These are phyloP conservation scores for Erysimum cheiri DNA, from an alignment of 441 rosid species.

Conservation along the genomic window DNA sequence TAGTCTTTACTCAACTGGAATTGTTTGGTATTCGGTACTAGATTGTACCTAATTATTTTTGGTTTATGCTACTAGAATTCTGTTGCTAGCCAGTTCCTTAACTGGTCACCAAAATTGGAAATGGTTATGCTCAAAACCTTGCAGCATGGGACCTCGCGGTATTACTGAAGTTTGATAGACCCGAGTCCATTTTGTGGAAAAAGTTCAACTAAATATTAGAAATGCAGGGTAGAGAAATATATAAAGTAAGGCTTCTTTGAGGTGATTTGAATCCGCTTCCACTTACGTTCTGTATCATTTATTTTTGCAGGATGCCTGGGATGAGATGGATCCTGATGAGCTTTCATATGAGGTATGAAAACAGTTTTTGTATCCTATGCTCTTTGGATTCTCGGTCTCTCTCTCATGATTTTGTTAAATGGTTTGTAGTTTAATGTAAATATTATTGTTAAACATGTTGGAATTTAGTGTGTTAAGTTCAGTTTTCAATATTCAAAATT, in stretches of 20 bases:
- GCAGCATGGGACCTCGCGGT: constrained; percentile 1
- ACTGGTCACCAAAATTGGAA: constrained; percentile 12
- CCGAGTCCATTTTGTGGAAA: constrained; percentile 22
- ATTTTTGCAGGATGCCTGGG: constrained; percentile 79
- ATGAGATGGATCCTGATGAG: constrained; percentile 93
- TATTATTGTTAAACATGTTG: constrained; percentile 6
- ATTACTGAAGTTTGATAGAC: constrained; percentile 24
- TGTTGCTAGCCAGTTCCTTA: not conserved
- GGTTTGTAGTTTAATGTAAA: not conserved
- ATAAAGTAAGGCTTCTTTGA: constrained; percentile 15
- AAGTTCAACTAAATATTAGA: constrained; percentile 8
- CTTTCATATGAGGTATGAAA: constrained; percentile 83
- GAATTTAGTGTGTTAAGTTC: constrained; percentile 13
- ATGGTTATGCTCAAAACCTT: constrained; percentile 29
- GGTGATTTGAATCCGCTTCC: constrained; percentile 28
- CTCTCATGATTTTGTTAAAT: constrained; percentile 27
- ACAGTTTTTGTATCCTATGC: constrained; percentile 3
- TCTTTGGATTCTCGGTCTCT: constrained; percentile 6
- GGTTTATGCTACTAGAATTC: constrained; percentile 19
- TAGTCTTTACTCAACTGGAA: not conserved
- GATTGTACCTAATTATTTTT: not conserved
- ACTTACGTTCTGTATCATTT: constrained; percentile 17
- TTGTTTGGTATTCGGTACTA: constrained; percentile 9
- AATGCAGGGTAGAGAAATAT: constrained; percentile 7
- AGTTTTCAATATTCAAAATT: constrained; percentile 2